Evolutionary conservation across 192 early-diverging fungal genomes (phyloP), one percentile per base, ranked within the genome.

Genomic region (Backusella tuberculispora): DNA sequence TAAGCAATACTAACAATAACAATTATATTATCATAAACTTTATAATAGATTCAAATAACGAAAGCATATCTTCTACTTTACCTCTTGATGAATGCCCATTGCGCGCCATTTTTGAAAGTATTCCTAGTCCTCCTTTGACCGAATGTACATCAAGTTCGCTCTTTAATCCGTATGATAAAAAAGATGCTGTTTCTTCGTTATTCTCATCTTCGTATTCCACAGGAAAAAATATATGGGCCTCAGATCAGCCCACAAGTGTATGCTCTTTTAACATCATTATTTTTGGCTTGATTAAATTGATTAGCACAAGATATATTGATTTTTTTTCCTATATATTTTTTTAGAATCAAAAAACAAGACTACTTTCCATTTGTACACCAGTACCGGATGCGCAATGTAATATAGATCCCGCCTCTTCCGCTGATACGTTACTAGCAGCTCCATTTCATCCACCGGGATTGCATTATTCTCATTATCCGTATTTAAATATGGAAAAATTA

Each of bases 141-240:
- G 41, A 67, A 41, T 19, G 17, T 5, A 38, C 40, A 9, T 5
- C 10, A 43, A 60, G 10, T 19, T 60, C 53, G 2, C 12, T 60
- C 13, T 67, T 67, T 41, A 38, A 67, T 42, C 40, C 38, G 12
- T 41, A 43, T 1, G 66, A 67, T 41, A 60, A 60, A 60, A 60
- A 60, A 60, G 66, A 41, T n/a, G 41, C n/a, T 2, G 15, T 41
- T 19, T 67, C 66, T 12, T 67, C 66, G 40, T 43, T 67, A 19
- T 41, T 67, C 19, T 67, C 66, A 12, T 15, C 66, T 10, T 41
- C 66, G 2, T 41, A 67, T 12, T 38, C 66, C 4, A 67, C 66
- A 4, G 66, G 66, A 13, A 67, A 67, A 40, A 67, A 67, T 13
- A 67, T 67, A 67, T 67, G 66, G 66, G 66, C 66, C n/a, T 67